phyloP scores from a whole-genome alignment of 805 yeast species.

The Spathaspora arborariae region DNA sequence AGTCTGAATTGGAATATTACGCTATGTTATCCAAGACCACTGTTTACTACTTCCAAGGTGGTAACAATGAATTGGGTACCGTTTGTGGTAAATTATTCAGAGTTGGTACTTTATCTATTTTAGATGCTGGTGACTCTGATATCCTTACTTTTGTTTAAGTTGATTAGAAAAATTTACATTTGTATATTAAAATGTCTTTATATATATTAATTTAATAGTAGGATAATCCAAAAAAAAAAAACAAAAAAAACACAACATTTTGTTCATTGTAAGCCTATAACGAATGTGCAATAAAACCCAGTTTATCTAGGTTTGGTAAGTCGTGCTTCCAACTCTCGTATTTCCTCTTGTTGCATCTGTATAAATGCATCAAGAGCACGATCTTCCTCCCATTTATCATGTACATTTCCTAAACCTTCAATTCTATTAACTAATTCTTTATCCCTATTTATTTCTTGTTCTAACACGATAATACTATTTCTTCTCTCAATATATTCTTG shows the following conservation, averaged over 20 bases:
- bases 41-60: constrained; percentile 99
- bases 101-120: constrained; percentile 93
- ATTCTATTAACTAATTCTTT: not conserved
- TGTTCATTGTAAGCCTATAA: too few species aligned
- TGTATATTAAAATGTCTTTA: not conserved
- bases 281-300: too few species aligned
- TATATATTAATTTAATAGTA: constrained; percentile 4
- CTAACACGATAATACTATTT: not conserved
- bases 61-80: constrained; percentile 99
- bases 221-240: not conserved
- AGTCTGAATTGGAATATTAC: constrained; percentile 99
- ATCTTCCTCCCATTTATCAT: not conserved
- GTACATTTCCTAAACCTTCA: not conserved
- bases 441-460: not conserved
- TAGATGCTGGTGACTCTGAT: constrained; percentile 99
- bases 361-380: not conserved
- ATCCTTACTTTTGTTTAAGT: constrained; percentile 64
- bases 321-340: constrained; percentile 2
- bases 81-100: constrained; percentile 99
- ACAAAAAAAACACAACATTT: not conserved
- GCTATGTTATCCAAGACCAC: constrained; percentile 99
- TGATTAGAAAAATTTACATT: constrained; percentile 7
- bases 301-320: too few species aligned
- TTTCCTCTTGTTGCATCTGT: constrained; percentile 2
- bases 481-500: not conserved